Conservation (phyloP, 2,329 filamentous ascomycete genomes). For the Aspergillus neotritici region DNA sequence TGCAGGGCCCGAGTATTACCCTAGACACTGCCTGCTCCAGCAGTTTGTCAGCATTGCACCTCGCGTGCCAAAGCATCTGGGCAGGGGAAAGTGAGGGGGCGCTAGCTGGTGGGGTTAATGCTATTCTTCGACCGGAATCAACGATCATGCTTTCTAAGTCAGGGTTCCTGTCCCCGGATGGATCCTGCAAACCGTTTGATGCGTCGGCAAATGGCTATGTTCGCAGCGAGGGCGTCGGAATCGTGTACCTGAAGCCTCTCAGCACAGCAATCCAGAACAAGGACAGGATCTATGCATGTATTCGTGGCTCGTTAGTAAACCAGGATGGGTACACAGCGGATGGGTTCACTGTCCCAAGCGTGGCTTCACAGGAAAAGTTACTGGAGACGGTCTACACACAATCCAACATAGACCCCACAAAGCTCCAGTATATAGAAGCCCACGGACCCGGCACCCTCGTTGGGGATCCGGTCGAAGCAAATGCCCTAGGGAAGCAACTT, state of each 20-base stretch:
- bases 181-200: not conserved
- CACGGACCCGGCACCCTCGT: slow-evolving; percentile 4
- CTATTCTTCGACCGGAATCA: not conserved
- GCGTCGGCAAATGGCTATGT: not conserved
- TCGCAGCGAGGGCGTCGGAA: not conserved
- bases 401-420: not conserved
- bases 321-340: slow-evolving; percentile 1
- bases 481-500: not conserved
- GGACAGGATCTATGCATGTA: not conserved
- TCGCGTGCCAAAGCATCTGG: not conserved
- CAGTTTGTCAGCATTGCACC: not conserved
- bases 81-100: not conserved
- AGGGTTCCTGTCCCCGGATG: not conserved
- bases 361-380: not conserved
- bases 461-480: slow-evolving; percentile 4
- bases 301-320: not conserved
- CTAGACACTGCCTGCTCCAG: not conserved
- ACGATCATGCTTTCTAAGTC: not conserved
- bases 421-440: not conserved
- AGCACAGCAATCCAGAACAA: not conserved
- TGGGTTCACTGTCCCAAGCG: not conserved
- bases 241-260: not conserved
- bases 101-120: not conserved
- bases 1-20: not conserved
- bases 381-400: not conserved